Base-by-base conservation (phyloP, 2,329 filamentous ascomycete genomes). In the Stemphylium vesicarium region DNA sequence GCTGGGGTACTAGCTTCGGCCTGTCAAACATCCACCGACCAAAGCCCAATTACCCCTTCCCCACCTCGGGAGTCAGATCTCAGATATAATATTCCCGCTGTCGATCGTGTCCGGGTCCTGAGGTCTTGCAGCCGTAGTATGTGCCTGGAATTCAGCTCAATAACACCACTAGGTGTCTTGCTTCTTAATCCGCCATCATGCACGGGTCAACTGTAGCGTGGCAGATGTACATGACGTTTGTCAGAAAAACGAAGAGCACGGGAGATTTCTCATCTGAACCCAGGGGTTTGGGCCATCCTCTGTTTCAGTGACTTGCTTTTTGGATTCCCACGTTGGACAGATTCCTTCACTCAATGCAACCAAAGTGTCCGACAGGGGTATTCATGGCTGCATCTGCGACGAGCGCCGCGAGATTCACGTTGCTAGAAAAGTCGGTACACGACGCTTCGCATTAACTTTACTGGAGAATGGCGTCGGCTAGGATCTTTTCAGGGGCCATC, bases 1-100 rank as follows among this genome's bases (percentile, higher is more conserved):
- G 51, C 42, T 41, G 51, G 46, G 46, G 22, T 26, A 18, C 54
- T 57, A 57, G 45, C 33, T 36, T 6, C 35, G 35, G 38, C 42
- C 43, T 54, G 50, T 47, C 45, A 50, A 40, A 31, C 38, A 38
- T 35, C 35, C 24, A 26, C 40, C 40, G 44, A 22, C 24, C 32
- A 40, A 18, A 40, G 18, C 13, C 39, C 35, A 35, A 15, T 22
- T 24, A 44, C 26, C 45, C 41, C 45, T 24, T 16, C 39, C 22
- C 16, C 39, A 40, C 37, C 31, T 33, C 13, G 10, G 31, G n/a
- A 20, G 29, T 56, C 33, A 41, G 18, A 48, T 55, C 42, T 44
- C 11, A 47, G 36, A 47, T 57, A 12, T 12, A 41, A 39, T 40
- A 38, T 55, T 35, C 43, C 51, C 51, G 46, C 44, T 18, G 42